Percentiles rank a stretch among this genome's conserved stretches.
These are phyloP conservation scores for Plantago major DNA, from an alignment of 257 asterid species.

Conservation along the genomic window DNA sequence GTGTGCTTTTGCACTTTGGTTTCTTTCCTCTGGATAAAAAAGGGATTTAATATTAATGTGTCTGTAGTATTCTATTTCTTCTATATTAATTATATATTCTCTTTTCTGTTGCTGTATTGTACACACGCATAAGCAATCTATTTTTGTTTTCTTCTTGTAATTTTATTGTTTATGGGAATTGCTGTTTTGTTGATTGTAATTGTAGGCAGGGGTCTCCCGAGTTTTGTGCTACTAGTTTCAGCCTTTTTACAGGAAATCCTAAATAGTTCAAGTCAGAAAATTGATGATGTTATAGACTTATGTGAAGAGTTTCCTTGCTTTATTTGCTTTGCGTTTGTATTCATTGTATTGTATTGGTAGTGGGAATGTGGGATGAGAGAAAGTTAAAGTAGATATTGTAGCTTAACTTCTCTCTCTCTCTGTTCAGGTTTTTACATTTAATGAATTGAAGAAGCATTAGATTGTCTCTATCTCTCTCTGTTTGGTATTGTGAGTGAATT, in stretches of 20 bases:
- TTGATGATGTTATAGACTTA: background rate
- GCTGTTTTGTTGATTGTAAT: slow-evolving; percentile 22
- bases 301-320: no score
- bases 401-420: slow-evolving; percentile 20
- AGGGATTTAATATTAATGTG: background rate
- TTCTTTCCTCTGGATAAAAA: background rate
- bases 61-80: background rate
- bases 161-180: background rate
- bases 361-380: slow-evolving; percentile 17
- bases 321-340: no score
- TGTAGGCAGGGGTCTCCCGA: slow-evolving; percentile 70
- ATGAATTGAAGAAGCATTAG: no score
- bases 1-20: slow-evolving; percentile 4
- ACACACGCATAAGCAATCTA: slow-evolving; percentile 50
- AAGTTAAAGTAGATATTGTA: slow-evolving; percentile 30
- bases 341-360: slow-evolving; percentile 7
- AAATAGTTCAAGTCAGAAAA: slow-evolving; percentile 23
- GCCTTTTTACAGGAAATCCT: slow-evolving; percentile 77
- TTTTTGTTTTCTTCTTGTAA: background rate
- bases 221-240: slow-evolving; percentile 72
- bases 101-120: slow-evolving; percentile 24
- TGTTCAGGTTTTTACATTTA: background rate
- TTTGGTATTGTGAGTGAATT: no score
- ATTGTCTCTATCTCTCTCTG: no score
- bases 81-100: background rate